Conservation (phyloP, 495 filamentous ascomycete genomes). For the Xylaria nigripes region DNA sequence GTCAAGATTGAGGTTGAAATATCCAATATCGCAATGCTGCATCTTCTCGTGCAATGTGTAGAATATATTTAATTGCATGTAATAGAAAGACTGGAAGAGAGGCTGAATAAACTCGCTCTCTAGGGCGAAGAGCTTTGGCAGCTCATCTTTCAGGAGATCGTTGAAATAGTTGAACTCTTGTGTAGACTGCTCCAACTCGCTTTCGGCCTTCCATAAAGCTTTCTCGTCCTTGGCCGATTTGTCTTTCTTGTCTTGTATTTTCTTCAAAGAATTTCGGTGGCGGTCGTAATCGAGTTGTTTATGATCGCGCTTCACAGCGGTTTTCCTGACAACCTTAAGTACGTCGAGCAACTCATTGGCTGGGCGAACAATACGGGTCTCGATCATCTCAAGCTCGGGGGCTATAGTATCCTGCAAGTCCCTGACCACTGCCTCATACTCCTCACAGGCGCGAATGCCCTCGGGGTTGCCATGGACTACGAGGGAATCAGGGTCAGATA, state of each 20-base stretch:
- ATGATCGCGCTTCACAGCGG: slow-evolving; percentile 82
- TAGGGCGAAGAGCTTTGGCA: slow-evolving; percentile 86
- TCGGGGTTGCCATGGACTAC: slow-evolving; percentile 80
- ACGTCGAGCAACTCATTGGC: slow-evolving; percentile 91
- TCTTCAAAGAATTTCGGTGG: slow-evolving; percentile 73
- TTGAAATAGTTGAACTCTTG: slow-evolving; percentile 98
- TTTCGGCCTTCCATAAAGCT: slow-evolving; percentile 90
- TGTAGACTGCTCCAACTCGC: slow-evolving; percentile 81
- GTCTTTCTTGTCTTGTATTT: slow-evolving; percentile 95
- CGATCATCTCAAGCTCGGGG: slow-evolving; percentile 97
- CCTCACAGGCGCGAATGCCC: slow-evolving; percentile 89
- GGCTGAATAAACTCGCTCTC: slow-evolving; percentile 96
- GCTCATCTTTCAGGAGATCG: slow-evolving; percentile 87
- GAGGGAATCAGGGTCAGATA: slow-evolving; percentile 85
- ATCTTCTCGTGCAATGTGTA: slow-evolving; percentile 97
- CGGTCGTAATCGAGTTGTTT: slow-evolving; percentile 97
- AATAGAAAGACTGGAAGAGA: slow-evolving; percentile 98
- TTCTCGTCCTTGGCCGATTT: slow-evolving; percentile 96
- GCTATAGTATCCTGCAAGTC: slow-evolving; percentile 82
- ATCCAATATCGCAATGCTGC: slow-evolving; percentile 92
- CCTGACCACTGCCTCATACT: slow-evolving; percentile 86
- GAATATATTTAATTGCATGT: slow-evolving; percentile 99
- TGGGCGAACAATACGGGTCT: slow-evolving; percentile 82
- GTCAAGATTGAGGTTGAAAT: slow-evolving; percentile 87
- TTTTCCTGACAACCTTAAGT: slow-evolving; percentile 90